Conservation (phyloP, 768 basidiomycete genomes). For the Leccinum subgranulosum region DNA sequence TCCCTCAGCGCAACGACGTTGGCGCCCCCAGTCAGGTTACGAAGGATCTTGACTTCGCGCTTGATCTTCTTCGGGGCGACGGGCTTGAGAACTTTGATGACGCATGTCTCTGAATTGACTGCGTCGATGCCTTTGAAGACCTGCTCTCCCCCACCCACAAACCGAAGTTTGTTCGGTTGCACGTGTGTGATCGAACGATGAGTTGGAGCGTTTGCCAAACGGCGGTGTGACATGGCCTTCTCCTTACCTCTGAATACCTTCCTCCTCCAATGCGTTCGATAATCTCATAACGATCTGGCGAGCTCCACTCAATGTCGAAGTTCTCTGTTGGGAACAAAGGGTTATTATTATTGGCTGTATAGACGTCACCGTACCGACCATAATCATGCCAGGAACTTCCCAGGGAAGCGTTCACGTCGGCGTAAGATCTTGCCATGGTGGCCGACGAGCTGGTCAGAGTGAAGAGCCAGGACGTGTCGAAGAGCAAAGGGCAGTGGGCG, state of each 20-base stretch:
- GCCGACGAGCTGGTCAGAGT: slow-evolving; percentile 11
- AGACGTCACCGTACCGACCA: slow-evolving; percentile 34
- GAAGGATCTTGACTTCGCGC: slow-evolving; percentile 71
- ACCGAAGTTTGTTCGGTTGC: background rate
- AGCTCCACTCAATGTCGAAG: slow-evolving; percentile 59
- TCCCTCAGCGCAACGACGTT: slow-evolving; percentile 66
- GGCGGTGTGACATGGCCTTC: background rate
- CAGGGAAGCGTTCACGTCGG: slow-evolving; percentile 55
- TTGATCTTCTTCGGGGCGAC: slow-evolving; percentile 67
- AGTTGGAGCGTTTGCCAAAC: background rate
- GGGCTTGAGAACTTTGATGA: slow-evolving; percentile 74
- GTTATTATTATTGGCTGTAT: background rate
- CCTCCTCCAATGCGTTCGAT: slow-evolving; percentile 61
- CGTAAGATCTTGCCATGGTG: slow-evolving; percentile 49
- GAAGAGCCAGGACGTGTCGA: slow-evolving; percentile 17
- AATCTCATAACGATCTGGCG: slow-evolving; percentile 66
- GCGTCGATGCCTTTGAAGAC: slow-evolving; percentile 61
- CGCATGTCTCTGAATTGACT: slow-evolving; percentile 49
- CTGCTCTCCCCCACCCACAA: slow-evolving; percentile 18
- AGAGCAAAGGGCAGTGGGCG: slow-evolving; percentile 13
- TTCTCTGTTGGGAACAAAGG: slow-evolving; percentile 39
- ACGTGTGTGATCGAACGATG: background rate
- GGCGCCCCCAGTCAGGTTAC: slow-evolving; percentile 67
- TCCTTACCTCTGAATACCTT: slow-evolving; percentile 58
- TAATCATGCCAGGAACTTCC: slow-evolving; percentile 65